Conservation (phyloP, 495 filamentous ascomycete species). For the Penicillium diatomitis region DNA sequence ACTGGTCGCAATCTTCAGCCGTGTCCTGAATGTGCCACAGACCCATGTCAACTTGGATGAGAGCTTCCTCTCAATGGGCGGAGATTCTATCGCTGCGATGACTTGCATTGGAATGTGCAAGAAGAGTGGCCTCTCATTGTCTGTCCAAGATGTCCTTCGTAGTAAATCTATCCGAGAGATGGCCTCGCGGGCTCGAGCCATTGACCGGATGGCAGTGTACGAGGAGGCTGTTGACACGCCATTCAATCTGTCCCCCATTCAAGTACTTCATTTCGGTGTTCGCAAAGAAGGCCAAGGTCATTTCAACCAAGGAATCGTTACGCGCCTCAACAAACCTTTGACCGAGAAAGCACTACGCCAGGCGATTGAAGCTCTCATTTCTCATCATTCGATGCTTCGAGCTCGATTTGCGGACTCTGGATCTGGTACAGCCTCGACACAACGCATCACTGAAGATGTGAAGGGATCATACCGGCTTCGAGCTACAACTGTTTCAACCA, state of each 20-base stretch:
- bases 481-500: constrained; percentile 11
- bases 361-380: constrained; percentile 50
- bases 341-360: constrained; percentile 37
- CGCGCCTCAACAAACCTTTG: constrained; percentile 44
- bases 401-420: constrained; percentile 44
- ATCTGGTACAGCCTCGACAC: constrained; percentile 18
- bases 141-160: constrained; percentile 43
- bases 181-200: constrained; percentile 23
- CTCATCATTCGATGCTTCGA: constrained; percentile 65
- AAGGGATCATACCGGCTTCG: constrained; percentile 29
- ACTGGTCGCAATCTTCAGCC: constrained; percentile 38
- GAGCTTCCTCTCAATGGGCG: constrained; percentile 56
- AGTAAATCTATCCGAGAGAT: constrained; percentile 38
- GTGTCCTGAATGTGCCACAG: constrained; percentile 43
- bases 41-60: constrained; percentile 41
- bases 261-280: constrained; percentile 57
- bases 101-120: constrained; percentile 47
- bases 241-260: constrained; percentile 64
- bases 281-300: constrained; percentile 49
- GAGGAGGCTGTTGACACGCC: constrained; percentile 34
- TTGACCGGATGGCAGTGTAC: constrained; percentile 23
- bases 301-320: constrained; percentile 63
- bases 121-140: constrained; percentile 43
- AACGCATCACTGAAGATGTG: constrained; percentile 30
- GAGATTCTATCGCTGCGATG: constrained; percentile 65